These are phyloP conservation scores for Adansonia rubrostipa DNA, from an alignment of 441 rosid species.

Conservation along the genomic window DNA sequence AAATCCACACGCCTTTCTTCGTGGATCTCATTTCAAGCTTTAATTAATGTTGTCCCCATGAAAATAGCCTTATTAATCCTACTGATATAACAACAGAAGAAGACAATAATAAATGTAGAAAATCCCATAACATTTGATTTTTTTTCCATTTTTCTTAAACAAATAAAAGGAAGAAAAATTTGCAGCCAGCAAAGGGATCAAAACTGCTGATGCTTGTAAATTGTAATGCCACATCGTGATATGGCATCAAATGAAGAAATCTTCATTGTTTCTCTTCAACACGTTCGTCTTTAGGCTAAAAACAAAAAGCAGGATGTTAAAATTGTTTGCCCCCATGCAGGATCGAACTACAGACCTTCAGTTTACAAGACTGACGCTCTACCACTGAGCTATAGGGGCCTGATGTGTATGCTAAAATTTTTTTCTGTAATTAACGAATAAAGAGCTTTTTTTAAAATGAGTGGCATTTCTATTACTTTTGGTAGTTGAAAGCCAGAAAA, in stretches of 20 bases:
- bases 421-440: too few species aligned
- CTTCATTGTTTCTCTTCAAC: too few species aligned
- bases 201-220: too few species aligned
- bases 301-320: background rate
- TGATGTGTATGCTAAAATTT: too few species aligned
- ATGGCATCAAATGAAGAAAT: too few species aligned
- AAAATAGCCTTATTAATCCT: conserved; percentile 11
- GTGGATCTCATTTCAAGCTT: conserved; percentile 38
- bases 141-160: background rate
- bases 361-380: conserved; percentile 74
- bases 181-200: background rate
- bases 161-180: background rate
- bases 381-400: conserved; percentile 72
- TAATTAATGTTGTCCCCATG: conserved; percentile 23
- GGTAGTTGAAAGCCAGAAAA: too few species aligned
- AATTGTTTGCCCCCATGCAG: conserved; percentile 52
- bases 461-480: too few species aligned
- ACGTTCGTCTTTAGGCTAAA: too few species aligned
- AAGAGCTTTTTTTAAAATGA: too few species aligned
- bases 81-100: background rate
- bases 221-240: too few species aligned
- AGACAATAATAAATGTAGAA: background rate
- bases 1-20: conserved; percentile 33
- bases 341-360: conserved; percentile 71
- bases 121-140: background rate